Conservation (phyloP, 371 early-diverging fungal genomes). For the Circinella minor region DNA sequence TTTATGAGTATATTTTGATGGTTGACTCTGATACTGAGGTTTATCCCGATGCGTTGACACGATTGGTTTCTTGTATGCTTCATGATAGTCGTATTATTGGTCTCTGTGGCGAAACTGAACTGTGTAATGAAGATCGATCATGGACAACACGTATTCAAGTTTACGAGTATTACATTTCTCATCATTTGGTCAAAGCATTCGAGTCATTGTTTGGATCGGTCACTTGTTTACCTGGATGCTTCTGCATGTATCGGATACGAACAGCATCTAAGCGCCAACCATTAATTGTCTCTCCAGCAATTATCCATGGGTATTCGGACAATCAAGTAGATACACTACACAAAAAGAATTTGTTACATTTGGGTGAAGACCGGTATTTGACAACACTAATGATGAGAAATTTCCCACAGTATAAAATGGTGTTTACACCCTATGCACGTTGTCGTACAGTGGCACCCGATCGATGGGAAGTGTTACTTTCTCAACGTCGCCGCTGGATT, state of each 20-base stretch:
- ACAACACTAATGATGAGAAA: conserved; percentile 97
- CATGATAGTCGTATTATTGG: conserved; percentile 83
- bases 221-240: conserved; percentile 96
- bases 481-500: conserved; percentile 98
- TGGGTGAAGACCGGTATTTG: conserved; percentile 98
- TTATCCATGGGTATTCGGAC: conserved; percentile 92
- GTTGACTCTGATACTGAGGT: conserved; percentile 97
- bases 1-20: conserved; percentile 92
- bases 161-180: conserved; percentile 95
- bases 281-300: conserved; percentile 67
- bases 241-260: conserved; percentile 93
- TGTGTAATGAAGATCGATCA: conserved; percentile 75
- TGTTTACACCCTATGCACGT: conserved; percentile 94
- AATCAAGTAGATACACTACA: conserved; percentile 96
- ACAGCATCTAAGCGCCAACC: conserved; percentile 74
- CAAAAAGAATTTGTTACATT: conserved; percentile 95
- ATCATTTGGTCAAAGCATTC: conserved; percentile 92
- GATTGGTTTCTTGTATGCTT: conserved; percentile 77
- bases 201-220: conserved; percentile 95
- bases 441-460: conserved; percentile 96
- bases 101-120: conserved; percentile 84
- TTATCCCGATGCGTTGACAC: conserved; percentile 71
- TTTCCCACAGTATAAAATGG: conserved; percentile 93
- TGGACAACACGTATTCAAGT: conserved; percentile 96
- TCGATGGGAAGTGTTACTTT: conserved; percentile 86